These are phyloP conservation scores for Tremellales sp. DNA, from an alignment of 1,284 basidiomycete genomes.

Conservation along the genomic window DNA sequence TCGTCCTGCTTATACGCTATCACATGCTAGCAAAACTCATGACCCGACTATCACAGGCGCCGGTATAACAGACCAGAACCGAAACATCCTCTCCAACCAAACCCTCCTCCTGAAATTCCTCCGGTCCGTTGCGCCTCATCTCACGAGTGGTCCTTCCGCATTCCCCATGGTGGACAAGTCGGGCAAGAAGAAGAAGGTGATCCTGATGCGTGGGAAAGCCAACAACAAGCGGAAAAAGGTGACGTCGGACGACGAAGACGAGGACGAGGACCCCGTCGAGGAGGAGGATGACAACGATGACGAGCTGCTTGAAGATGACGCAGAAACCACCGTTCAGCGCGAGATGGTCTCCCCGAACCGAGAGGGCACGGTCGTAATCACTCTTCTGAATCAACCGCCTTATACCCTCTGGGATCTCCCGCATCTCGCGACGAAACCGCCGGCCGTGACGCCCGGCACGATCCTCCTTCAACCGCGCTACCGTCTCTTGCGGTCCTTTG, in stretches of 20 bases:
- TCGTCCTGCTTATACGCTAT: background rate
- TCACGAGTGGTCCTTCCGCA: conserved; percentile 56
- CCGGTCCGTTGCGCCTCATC: conserved; percentile 62
- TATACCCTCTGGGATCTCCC: conserved; percentile 86
- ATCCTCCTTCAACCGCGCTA: conserved; percentile 60
- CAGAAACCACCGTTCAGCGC: conserved; percentile 4
- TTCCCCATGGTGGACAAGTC: conserved; percentile 13
- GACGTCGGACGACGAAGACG: conserved; percentile 46
- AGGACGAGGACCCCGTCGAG: conserved; percentile 53
- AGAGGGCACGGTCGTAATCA: conserved; percentile 68
- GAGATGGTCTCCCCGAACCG: conserved; percentile 41
- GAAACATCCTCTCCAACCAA: conserved; percentile 91
- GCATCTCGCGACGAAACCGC: conserved; percentile 63
- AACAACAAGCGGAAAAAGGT: conserved; percentile 35
- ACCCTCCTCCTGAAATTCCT: conserved; percentile 80
- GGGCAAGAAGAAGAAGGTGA: conserved; percentile 11
- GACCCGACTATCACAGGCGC: conserved; percentile 61
- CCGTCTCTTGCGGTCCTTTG: conserved; percentile 72
- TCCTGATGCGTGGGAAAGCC: conserved; percentile 5
- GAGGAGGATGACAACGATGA: conserved; percentile 21
- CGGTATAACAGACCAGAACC: conserved; percentile 88
- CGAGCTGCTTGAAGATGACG: conserved; percentile 51
- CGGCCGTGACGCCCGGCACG: conserved; percentile 27
- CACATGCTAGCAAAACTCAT: background rate
- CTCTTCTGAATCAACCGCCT: conserved; percentile 78